A percentile compares a stretch with the other conserved stretches of the same genome.
phyloP scores from a whole-genome alignment of 805 yeast species.

The Suhomyces kilbournensis region DNA sequence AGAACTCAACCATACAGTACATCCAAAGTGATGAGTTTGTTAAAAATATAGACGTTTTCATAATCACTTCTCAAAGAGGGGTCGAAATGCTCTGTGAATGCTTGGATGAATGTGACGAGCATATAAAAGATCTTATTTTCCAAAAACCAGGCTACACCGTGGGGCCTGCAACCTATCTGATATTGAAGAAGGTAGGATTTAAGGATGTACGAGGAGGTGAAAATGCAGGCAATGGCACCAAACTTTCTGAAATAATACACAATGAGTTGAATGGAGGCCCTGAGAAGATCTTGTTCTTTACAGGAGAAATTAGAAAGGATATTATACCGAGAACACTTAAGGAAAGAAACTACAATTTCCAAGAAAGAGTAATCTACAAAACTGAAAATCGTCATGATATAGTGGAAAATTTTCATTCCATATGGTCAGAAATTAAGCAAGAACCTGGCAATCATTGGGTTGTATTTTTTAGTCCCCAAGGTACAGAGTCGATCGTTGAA shows the following conservation, averaged over 20 bases:
- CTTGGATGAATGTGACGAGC: conserved; percentile 26
- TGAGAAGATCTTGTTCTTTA: conserved; percentile 59
- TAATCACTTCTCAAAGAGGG: conserved; percentile 88
- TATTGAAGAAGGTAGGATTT: conserved; percentile 63
- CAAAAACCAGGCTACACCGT: conserved; percentile 72
- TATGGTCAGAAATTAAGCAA: conserved; percentile 6
- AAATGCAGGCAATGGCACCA: conserved; percentile 77
- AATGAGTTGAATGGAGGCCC: conserved; percentile 24
- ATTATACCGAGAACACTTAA: conserved; percentile 65
- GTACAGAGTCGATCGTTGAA: conserved; percentile 62
- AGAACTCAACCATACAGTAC: conserved; percentile 40
- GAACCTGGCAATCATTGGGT: conserved; percentile 51
- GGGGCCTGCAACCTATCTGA: conserved; percentile 80
- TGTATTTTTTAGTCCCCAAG: conserved; percentile 89
- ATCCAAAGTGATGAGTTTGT: conserved; percentile 45
- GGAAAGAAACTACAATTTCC: conserved; percentile 41
- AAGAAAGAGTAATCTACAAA: conserved; percentile 65
- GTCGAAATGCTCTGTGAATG: conserved; percentile 69
- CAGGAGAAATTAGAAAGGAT: conserved; percentile 84
- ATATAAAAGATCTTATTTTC: conserved; percentile 27
- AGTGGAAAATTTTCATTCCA: conserved; percentile 30
- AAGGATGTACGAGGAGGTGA: conserved; percentile 65
- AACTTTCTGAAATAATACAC: conserved; percentile 62
- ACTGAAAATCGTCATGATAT: conserved; percentile 55
- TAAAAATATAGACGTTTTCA: conserved; percentile 46